Evolutionary conservation across 1,139 yeast species (phyloP).

Genomic region (Blastobotrys persicus): DNA sequence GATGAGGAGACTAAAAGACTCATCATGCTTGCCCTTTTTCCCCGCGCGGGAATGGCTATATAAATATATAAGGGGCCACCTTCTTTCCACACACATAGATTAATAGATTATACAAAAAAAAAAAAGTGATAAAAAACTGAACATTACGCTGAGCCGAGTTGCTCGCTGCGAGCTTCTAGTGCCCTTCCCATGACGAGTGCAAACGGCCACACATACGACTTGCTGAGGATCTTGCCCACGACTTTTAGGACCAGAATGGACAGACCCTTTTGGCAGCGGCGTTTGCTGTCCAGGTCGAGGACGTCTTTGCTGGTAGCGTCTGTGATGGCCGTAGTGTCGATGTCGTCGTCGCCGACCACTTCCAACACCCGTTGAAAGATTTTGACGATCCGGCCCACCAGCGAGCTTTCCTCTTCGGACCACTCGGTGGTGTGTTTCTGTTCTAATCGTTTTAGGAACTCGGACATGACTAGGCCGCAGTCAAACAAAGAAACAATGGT

Average conservation of each 20-base stretch:
- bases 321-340: constrained; percentile 17
- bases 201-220: constrained; percentile 35
- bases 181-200: constrained; percentile 36
- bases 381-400: constrained; percentile 33
- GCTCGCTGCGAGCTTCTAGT: constrained; percentile 26
- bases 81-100: background rate
- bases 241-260: constrained; percentile 28
- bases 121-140: constrained; percentile 1
- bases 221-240: constrained; percentile 29
- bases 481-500: constrained; percentile 39
- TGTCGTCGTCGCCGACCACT: constrained; percentile 29
- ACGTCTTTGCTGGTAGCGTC: constrained; percentile 7
- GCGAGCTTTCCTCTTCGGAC: constrained; percentile 32
- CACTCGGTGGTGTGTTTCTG: constrained; percentile 18
- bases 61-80: background rate
- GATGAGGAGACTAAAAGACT: constrained; percentile 1
- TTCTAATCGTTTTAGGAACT: constrained; percentile 36
- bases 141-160: constrained; percentile 16
- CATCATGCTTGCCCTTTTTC: background rate
- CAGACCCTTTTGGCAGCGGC: constrained; percentile 14
- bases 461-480: constrained; percentile 39
- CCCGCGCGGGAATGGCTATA: constrained; percentile 4
- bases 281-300: constrained; percentile 10
- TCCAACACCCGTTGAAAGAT: constrained; percentile 33
- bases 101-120: background rate